phyloP scores from a whole-genome alignment of 176 grass and related monocot genomes.

The Lolium multiflorum region DNA sequence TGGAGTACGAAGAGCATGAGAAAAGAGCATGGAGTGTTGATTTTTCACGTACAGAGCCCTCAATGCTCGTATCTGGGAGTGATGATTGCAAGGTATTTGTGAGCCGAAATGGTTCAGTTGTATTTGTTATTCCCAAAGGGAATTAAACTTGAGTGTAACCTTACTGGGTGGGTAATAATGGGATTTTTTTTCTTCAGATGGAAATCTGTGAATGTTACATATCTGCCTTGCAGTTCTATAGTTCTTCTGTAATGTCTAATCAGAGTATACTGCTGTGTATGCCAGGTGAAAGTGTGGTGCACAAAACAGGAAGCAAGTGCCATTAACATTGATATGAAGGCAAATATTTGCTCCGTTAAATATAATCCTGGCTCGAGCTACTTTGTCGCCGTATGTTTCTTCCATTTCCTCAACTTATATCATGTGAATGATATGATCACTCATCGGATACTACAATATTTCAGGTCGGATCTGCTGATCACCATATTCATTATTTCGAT shows the following conservation, averaged over 20 bases:
- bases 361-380: constrained; percentile 93
- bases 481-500: constrained; percentile 99
- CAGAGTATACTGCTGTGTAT: constrained; percentile 18
- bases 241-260: constrained; percentile 27
- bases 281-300: constrained; percentile 97
- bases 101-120: background rate
- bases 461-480: constrained; percentile 96
- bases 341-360: constrained; percentile 99
- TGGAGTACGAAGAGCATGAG: constrained; percentile 99
- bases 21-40: constrained; percentile 99
- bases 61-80: constrained; percentile 96
- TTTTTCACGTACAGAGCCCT: constrained; percentile 92
- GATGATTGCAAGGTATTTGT: constrained; percentile 98
- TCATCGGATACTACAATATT: constrained; percentile 49
- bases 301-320: constrained; percentile 96
- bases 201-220: background rate
- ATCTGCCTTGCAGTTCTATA: background rate
- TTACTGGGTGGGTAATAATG: background rate
- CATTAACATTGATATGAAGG: constrained; percentile 99
- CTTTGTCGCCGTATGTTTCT: constrained; percentile 83
- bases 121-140: background rate
- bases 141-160: constrained; percentile 12
- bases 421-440: constrained; percentile 31
- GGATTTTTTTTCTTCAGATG: background rate
- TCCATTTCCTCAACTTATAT: constrained; percentile 40